phyloP scores from a whole-genome alignment of 345 rosid genomes.

The Trapa bicornis region DNA sequence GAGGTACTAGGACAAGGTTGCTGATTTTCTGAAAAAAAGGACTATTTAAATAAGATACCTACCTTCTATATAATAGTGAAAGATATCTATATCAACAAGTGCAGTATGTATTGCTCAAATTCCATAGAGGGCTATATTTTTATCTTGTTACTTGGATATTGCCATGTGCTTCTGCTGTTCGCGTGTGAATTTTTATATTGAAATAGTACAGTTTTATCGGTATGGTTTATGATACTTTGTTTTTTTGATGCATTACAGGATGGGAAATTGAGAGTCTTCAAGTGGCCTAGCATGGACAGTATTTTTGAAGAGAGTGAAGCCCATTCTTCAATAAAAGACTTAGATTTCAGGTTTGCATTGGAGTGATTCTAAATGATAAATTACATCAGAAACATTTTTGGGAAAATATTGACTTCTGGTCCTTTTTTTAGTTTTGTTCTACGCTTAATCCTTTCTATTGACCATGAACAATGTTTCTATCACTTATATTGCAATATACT shows the following conservation, averaged over 20 bases:
- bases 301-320: slow-evolving; percentile 52
- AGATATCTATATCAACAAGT: too few species aligned
- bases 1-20: not conserved
- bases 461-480: too few species aligned
- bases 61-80: too few species aligned
- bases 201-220: slow-evolving; percentile 5
- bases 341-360: slow-evolving; percentile 59
- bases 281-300: slow-evolving; percentile 81
- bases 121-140: too few species aligned
- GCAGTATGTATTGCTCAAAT: too few species aligned
- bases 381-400: not conserved
- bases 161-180: too few species aligned
- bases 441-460: not conserved
- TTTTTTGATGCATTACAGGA: slow-evolving; percentile 68
- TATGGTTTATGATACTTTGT: slow-evolving; percentile 21
- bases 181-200: too few species aligned
- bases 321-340: slow-evolving; percentile 50
- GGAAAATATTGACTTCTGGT: slow-evolving; percentile 9
- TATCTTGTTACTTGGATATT: too few species aligned
- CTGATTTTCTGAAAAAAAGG: too few species aligned
- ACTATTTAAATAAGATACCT: too few species aligned
- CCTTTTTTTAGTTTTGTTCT: slow-evolving; percentile 6
- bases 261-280: slow-evolving; percentile 70
- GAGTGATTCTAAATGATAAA: not conserved
- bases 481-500: not conserved